Percentiles rank a stretch among this genome's conserved stretches.
Evolutionary conservation across 345 rosid genomes (phyloP).

Genomic region (Clausena lansium): DNA sequence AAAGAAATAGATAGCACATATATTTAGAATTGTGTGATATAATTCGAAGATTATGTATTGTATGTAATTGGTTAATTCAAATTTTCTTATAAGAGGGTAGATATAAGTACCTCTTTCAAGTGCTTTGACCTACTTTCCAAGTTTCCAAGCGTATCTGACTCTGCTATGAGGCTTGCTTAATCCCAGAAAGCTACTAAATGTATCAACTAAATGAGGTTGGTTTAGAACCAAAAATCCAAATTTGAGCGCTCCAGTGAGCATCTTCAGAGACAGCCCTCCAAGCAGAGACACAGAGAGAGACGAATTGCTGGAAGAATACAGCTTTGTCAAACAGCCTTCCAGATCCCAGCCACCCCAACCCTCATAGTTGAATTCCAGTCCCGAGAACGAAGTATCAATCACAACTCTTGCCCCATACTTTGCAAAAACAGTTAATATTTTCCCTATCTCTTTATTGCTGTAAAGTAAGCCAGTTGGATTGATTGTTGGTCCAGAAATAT

Average conservation of each 20-base stretch:
- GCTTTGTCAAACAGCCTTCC: conserved; percentile 40
- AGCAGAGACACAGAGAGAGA: conserved; percentile 66
- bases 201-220: conserved; percentile 46
- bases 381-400: conserved; percentile 87
- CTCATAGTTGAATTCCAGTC: conserved; percentile 63
- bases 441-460: conserved; percentile 66
- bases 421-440: conserved; percentile 58
- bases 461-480: conserved; percentile 83
- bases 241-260: conserved; percentile 72
- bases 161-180: conserved; percentile 84
- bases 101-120: conserved; percentile 68
- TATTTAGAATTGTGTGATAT: background rate
- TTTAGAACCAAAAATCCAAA: conserved; percentile 66
- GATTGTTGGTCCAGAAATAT: conserved; percentile 74
- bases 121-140: conserved; percentile 46
- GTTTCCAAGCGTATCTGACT: conserved; percentile 51
- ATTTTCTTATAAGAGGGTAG: background rate
- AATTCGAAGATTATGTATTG: background rate
- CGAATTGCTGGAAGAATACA: conserved; percentile 39
- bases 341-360: conserved; percentile 69
- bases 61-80: background rate
- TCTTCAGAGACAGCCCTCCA: conserved; percentile 75
- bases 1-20: too few relatives aligned
- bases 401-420: conserved; percentile 76
- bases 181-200: conserved; percentile 72